Evolutionary conservation across 768 basidiomycete genomes (phyloP).

Genomic region (Hygrophorus russula): DNA sequence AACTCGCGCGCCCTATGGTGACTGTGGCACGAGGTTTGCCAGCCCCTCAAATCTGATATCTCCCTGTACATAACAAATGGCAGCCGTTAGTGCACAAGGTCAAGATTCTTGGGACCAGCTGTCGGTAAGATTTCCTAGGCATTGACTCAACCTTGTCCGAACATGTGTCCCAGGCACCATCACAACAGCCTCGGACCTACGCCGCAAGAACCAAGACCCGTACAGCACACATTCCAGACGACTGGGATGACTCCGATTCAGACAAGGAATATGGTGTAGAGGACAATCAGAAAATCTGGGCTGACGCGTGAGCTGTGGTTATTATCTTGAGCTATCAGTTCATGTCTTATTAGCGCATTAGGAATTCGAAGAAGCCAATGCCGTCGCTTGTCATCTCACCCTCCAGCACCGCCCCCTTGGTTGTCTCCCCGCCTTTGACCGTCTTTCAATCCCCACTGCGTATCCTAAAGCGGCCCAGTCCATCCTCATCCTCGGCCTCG

Average conservation of each 20-base stretch:
- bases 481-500: constrained; percentile 16
- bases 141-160: neutral
- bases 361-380: constrained; percentile 58
- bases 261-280: constrained; percentile 27
- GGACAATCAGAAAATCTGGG: constrained; percentile 49
- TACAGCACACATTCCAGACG: constrained; percentile 23
- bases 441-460: constrained; percentile 54
- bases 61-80: too few species aligned
- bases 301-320: constrained; percentile 45
- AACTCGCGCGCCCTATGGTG: too few species aligned
- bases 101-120: constrained; percentile 2
- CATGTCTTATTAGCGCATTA: constrained; percentile 13
- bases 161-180: neutral
- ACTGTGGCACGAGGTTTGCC: too few species aligned
- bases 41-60: too few species aligned
- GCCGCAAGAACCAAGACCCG: neutral
- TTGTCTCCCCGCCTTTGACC: constrained; percentile 38
- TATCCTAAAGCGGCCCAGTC: constrained; percentile 61
- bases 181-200: neutral
- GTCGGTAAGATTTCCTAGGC: neutral
- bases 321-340: neutral
- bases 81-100: neutral
- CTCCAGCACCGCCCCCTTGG: constrained; percentile 19
- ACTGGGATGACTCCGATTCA: constrained; percentile 45
- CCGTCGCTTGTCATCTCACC: constrained; percentile 43